Conservation (phyloP, 2,329 filamentous ascomycete species). For the Thermothelomyces thermophilus region DNA sequence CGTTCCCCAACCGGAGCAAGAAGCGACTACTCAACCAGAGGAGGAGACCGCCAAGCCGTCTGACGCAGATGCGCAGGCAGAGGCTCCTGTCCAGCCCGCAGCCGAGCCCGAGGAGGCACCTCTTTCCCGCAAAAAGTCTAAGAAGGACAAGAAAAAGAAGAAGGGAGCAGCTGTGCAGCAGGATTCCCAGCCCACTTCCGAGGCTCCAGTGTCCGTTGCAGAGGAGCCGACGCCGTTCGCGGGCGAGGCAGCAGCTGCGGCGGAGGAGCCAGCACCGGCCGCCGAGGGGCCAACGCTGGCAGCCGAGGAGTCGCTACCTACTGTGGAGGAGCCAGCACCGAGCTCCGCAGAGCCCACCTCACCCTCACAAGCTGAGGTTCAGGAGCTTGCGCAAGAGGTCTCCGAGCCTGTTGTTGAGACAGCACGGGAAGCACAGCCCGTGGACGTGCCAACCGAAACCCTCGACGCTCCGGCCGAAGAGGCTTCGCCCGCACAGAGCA, state of each 20-base stretch:
- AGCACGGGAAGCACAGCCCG: not conserved
- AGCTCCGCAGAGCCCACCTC: conserved; percentile 1
- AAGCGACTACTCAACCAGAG: not conserved
- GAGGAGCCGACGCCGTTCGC: too few relatives aligned
- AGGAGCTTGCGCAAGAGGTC: not conserved
- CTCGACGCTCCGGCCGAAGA: not conserved
- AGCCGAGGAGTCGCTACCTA: not conserved
- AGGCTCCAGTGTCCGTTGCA: not conserved
- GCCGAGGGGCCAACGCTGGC: not conserved
- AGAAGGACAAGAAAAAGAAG: conserved; percentile 27
- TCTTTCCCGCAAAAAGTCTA: conserved; percentile 28
- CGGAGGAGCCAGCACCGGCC: not conserved
- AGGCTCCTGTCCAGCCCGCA: not conserved
- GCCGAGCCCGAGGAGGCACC: not conserved
- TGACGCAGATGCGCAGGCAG: not conserved
- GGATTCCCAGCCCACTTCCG: not conserved
- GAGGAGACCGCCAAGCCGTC: not conserved
- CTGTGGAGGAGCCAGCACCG: not conserved
- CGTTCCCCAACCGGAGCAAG: not conserved
- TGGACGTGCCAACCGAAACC: not conserved
- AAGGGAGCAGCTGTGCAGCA: conserved; percentile 1
- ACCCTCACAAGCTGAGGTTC: not conserved
- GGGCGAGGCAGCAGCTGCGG: too few relatives aligned
- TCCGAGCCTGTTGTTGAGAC: not conserved
- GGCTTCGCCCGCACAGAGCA: conserved; percentile 1